Evolutionary conservation across 352 stramenopile species (phyloP), one percentile per base, ranked within the genome.

Genomic region (Pythium apleroticum): DNA sequence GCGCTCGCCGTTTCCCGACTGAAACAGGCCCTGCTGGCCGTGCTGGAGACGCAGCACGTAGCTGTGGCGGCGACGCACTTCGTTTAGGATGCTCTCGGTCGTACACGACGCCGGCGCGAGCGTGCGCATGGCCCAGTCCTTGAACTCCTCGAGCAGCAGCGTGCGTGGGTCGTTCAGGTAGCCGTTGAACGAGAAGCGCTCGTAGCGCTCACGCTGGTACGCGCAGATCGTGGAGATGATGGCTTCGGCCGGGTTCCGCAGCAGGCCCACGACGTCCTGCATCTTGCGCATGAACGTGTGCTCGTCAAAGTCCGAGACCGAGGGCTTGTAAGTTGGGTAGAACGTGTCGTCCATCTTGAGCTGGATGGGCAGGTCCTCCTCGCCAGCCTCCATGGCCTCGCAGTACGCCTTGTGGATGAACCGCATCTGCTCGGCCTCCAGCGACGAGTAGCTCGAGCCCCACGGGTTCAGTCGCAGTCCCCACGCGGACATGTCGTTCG

Each of bases 221-320:
- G 86, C 86, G 61, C 86, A 95, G 57, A 93, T 95, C 25, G 78
- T 88, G 14, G 84, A 92, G 76, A 95, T 95, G 65, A 95, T 93
- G 27, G 82, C 86, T 58, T 95, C 86, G 0, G 86, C 84, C 0
- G 86, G 84, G 70, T 93, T 93, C 3, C 85, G 76, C 60, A 95
- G 72, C 49, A 95, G 56, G 0, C 86, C 86, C 8, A 91, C 81
- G 22, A 90, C 84, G 71, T 93, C 84, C 70, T 92, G 84, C 84
- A 95, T 95, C 77, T 93, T 95, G 60, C 86, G 84, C 62, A 95
- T 75, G 70, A 91, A 95, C 66, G 86, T 91, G 64, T 95, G 88
- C 69, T 95, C 84, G 67, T 93, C 84, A 66, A 95, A 95, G 60
- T 95, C 86, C 30, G 80, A 82, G 57, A 88, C 80, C 12, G 80